A percentile compares a stretch with the other conserved stretches of the same genome.
These are phyloP conservation scores for Sindora glabra DNA, from an alignment of 306 rosid species.

Conservation along the genomic window DNA sequence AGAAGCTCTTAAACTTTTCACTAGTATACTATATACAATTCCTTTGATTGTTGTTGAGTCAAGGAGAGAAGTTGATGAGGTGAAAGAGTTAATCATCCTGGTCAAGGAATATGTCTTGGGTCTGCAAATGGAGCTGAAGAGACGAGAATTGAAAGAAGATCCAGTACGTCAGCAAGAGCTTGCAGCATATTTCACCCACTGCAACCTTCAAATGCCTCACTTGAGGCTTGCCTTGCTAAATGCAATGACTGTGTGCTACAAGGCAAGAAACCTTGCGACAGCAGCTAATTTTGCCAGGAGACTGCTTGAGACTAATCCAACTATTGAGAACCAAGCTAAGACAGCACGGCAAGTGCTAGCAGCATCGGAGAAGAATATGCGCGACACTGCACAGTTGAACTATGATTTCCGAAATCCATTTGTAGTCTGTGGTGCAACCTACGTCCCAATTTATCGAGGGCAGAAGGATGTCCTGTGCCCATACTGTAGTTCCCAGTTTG, in stretches of 20 bases:
- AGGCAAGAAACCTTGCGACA: slow-evolving; percentile 74
- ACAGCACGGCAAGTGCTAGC: slow-evolving; percentile 80
- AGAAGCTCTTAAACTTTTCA: slow-evolving; percentile 61
- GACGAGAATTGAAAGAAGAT: slow-evolving; percentile 62
- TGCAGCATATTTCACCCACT: slow-evolving; percentile 93
- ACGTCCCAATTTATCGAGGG: slow-evolving; percentile 81
- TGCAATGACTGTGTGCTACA: slow-evolving; percentile 71
- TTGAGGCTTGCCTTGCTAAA: slow-evolving; percentile 73
- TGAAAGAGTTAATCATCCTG: slow-evolving; percentile 69
- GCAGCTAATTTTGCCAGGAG: slow-evolving; percentile 86
- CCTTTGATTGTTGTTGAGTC: slow-evolving; percentile 84
- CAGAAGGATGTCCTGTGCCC: slow-evolving; percentile 87
- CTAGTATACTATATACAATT: slow-evolving; percentile 63
- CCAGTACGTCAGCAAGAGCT: slow-evolving; percentile 83
- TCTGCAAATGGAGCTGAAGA: slow-evolving; percentile 70
- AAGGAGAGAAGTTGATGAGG: slow-evolving; percentile 91
- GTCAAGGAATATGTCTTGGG: slow-evolving; percentile 82
- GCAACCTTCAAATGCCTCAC: slow-evolving; percentile 89
- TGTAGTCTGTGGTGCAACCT: slow-evolving; percentile 82
- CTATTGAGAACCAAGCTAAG: slow-evolving; percentile 70
- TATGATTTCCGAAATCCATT: slow-evolving; percentile 91
- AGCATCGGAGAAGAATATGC: slow-evolving; percentile 87
- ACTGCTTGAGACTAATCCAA: slow-evolving; percentile 81
- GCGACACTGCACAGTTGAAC: slow-evolving; percentile 59
- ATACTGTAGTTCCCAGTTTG: slow-evolving; percentile 80